Conservation (phyloP, 768 basidiomycete species). For the Tremella yokohamensis region DNA sequence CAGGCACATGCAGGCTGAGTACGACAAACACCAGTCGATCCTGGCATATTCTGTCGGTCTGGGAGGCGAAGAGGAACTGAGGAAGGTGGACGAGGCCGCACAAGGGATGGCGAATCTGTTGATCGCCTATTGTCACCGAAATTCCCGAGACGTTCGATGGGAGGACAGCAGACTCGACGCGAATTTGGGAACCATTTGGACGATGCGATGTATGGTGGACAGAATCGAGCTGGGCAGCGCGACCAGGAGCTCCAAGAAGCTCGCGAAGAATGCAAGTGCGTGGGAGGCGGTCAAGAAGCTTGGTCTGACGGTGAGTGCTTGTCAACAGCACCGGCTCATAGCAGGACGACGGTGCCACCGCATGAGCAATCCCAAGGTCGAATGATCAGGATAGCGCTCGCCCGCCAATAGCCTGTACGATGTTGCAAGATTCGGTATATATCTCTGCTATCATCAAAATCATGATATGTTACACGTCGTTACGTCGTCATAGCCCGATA, state of each 20-base stretch:
- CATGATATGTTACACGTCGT: too few species aligned
- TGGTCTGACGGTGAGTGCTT: conserved; percentile 37
- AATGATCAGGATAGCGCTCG: too few species aligned
- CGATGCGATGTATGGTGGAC: conserved; percentile 29
- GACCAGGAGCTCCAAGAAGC: conserved; percentile 33
- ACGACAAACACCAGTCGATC: conserved; percentile 33
- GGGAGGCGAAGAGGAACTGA: conserved; percentile 26
- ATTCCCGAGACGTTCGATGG: conserved; percentile 28
- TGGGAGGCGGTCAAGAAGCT: conserved; percentile 39
- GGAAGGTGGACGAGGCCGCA: conserved; percentile 20
- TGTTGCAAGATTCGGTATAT: too few species aligned
- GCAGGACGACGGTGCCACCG: too few species aligned
- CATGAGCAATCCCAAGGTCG: too few species aligned
- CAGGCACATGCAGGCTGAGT: conserved; percentile 37
- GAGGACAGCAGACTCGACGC: conserved; percentile 36
- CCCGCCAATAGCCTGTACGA: too few species aligned
- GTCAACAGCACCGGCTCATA: too few species aligned
- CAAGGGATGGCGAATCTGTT: conserved; percentile 35
- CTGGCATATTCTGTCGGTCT: conserved; percentile 18
- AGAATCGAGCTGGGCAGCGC: conserved; percentile 37
- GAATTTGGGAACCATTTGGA: conserved; percentile 36
- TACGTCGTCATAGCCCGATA: too few species aligned
- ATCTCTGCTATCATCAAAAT: too few species aligned
- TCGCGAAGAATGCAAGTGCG: conserved; percentile 40
- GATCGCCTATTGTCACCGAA: conserved; percentile 15